These are phyloP conservation scores for Inonotus obliquus DNA, from an alignment of 1,284 basidiomycete species.

Conservation along the genomic window DNA sequence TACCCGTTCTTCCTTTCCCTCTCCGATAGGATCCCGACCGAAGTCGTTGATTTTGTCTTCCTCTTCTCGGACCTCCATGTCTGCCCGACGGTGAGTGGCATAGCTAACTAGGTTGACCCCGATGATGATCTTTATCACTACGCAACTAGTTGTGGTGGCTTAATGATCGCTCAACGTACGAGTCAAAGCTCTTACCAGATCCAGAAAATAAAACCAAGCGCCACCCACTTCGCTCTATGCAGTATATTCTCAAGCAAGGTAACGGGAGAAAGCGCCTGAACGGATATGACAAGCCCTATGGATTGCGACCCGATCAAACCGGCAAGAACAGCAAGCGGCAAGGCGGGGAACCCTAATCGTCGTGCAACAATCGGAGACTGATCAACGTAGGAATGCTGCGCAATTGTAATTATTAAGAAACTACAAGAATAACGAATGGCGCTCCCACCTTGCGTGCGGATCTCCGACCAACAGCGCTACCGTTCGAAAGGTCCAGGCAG, in stretches of 20 bases:
- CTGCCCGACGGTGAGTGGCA: slow-evolving; percentile 68
- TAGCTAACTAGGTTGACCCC: slow-evolving; percentile 85
- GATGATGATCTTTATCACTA: slow-evolving; percentile 84
- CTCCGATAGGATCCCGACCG: slow-evolving; percentile 81
- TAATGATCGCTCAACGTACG: background rate
- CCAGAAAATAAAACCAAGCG: slow-evolving; percentile 72
- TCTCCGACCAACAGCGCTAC: slow-evolving; percentile 63
- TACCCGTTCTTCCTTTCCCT: slow-evolving; percentile 81
- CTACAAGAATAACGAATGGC: background rate
- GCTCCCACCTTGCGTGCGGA: slow-evolving; percentile 61
- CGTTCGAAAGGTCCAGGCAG: slow-evolving; percentile 88
- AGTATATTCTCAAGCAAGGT: slow-evolving; percentile 30
- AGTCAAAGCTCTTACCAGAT: slow-evolving; percentile 53
- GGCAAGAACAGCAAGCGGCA: slow-evolving; percentile 90
- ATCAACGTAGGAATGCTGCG: slow-evolving; percentile 85
- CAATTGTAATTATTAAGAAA: background rate
- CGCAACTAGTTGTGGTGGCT: slow-evolving; percentile 44
- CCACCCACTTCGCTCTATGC: slow-evolving; percentile 58
- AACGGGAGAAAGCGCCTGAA: slow-evolving; percentile 32
- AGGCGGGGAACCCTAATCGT: slow-evolving; percentile 88
- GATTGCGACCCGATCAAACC: slow-evolving; percentile 87
- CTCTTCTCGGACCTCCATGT: slow-evolving; percentile 70
- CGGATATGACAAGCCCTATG: slow-evolving; percentile 54
- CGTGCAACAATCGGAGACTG: slow-evolving; percentile 94
- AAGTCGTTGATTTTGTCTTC: slow-evolving; percentile 80